These are phyloP conservation scores for Scopulariopsis brevicaulis DNA, from an alignment of 2,329 filamentous ascomycete species.

Conservation along the genomic window DNA sequence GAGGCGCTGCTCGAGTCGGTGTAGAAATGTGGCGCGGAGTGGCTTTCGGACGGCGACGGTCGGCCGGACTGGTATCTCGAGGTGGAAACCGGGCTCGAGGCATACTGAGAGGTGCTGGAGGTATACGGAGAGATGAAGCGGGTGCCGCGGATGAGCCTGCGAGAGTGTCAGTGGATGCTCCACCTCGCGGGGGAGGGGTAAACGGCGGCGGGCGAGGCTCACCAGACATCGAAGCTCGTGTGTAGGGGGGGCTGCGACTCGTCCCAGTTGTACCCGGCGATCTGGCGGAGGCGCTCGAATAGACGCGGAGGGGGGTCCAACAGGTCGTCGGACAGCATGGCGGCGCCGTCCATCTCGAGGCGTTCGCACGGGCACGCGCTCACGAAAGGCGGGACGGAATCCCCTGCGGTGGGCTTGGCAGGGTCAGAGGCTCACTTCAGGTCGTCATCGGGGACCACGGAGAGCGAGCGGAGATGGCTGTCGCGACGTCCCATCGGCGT, in stretches of 20 bases:
- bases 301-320: conserved; percentile 56
- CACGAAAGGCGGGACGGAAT: not conserved
- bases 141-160: conserved; percentile 55
- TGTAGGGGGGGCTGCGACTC: conserved; percentile 46
- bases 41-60: conserved; percentile 28
- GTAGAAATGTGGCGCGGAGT: conserved; percentile 17
- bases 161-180: not conserved
- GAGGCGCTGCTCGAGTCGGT: conserved; percentile 26
- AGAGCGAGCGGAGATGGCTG: not conserved
- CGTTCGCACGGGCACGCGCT: conserved; percentile 9
- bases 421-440: not conserved
- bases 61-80: conserved; percentile 30
- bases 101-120: conserved; percentile 31
- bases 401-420: not conserved
- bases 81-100: conserved; percentile 29
- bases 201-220: conserved; percentile 14
- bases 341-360: conserved; percentile 36
- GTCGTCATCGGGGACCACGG: not conserved
- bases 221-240: conserved; percentile 83
- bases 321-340: conserved; percentile 37
- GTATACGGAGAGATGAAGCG: conserved; percentile 41
- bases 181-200: not conserved
- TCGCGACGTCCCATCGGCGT: not conserved
- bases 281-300: conserved; percentile 60
- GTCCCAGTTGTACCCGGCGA: conserved; percentile 69